Evolutionary conservation across 2,329 filamentous ascomycete genomes (phyloP).

Genomic region (Scortechinia acanthostroma): DNA sequence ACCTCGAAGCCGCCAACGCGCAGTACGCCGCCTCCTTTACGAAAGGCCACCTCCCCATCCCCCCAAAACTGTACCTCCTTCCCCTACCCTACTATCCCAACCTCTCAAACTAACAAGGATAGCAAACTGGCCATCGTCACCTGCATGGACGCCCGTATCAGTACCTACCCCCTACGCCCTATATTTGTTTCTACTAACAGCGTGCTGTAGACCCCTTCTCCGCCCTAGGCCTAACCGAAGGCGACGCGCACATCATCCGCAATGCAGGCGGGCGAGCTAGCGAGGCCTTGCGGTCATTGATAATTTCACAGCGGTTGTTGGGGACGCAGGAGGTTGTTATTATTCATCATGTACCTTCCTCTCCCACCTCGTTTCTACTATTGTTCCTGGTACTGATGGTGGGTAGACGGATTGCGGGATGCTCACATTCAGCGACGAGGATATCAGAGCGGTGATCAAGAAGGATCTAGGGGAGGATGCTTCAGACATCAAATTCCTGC

Average conservation of each 20-base stretch:
- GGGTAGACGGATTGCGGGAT: conserved; percentile 60
- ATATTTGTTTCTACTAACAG: conserved; percentile 15
- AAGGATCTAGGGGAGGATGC: conserved; percentile 42
- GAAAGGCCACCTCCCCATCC: background rate
- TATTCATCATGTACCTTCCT: conserved; percentile 49
- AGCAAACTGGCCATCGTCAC: conserved; percentile 36
- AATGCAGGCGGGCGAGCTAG: conserved; percentile 63
- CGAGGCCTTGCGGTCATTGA: conserved; percentile 66
- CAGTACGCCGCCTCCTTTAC: background rate
- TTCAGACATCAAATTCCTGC: conserved; percentile 47
- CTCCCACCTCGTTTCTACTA: background rate
- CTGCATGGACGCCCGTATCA: conserved; percentile 75
- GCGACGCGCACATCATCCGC: conserved; percentile 73
- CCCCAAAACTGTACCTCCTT: background rate
- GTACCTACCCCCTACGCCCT: background rate
- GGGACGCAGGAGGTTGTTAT: conserved; percentile 70
- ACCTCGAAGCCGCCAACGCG: background rate
- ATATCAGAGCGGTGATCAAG: conserved; percentile 44
- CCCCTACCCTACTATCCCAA: background rate
- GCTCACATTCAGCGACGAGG: conserved; percentile 58
- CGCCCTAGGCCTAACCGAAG: conserved; percentile 65
- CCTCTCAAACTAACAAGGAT: background rate
- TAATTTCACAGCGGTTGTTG: conserved; percentile 75
- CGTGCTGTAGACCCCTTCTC: conserved; percentile 46
- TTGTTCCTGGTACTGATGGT: conserved; percentile 9